Evolutionary conservation across 768 basidiomycete genomes (phyloP).

Genomic region (Leccinellum albellum): DNA sequence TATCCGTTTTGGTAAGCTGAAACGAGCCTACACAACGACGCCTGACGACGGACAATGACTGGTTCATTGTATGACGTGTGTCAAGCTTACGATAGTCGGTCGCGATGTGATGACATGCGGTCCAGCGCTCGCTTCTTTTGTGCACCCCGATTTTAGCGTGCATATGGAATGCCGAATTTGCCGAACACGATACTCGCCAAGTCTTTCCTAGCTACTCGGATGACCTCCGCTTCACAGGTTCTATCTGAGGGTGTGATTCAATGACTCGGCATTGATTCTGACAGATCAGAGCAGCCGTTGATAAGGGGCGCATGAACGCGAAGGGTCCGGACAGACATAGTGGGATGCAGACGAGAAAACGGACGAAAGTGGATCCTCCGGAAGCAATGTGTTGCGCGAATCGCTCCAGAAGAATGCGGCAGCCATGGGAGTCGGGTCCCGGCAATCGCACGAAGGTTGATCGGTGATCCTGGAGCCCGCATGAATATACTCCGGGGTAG

Average conservation of each 20-base stretch:
- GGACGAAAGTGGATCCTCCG: background rate
- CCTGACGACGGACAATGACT: background rate
- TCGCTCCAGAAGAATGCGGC: background rate
- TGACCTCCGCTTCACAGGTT: background rate
- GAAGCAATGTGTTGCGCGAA: conserved; percentile 8
- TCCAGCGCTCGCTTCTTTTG: background rate
- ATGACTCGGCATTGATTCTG: background rate
- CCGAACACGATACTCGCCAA: background rate
- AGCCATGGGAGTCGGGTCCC: background rate
- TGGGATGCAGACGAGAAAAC: background rate
- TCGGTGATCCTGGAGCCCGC: conserved; percentile 1
- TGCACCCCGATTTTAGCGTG: background rate
- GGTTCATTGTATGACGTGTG: background rate
- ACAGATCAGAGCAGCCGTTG: background rate
- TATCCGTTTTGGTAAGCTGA: background rate
- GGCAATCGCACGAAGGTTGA: conserved; percentile 3
- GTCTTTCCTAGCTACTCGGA: conserved; percentile 8
- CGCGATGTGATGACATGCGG: background rate
- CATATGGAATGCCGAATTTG: background rate
- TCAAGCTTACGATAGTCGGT: background rate
- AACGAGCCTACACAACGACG: background rate
- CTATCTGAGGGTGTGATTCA: background rate
- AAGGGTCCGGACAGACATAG: background rate
- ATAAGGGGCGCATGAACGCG: background rate
- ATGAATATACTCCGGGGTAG: background rate